Evolutionary conservation across 257 asterid genomes (phyloP).

Genomic region (Paraleonurus japonicus): DNA sequence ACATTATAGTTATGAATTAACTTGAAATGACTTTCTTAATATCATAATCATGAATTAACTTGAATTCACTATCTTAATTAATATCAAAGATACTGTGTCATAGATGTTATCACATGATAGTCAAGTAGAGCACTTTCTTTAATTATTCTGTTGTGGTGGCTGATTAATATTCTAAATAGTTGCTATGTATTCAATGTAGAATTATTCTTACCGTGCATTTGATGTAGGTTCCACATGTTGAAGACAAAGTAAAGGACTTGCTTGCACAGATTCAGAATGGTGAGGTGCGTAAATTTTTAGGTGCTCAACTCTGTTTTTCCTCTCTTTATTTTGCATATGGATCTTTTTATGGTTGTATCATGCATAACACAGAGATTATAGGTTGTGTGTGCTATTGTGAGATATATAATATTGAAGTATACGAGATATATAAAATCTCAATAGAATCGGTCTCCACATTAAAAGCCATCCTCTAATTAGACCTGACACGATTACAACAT

Average conservation of each 20-base stretch:
- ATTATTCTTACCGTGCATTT: conserved; percentile 13
- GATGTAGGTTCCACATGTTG: conserved; percentile 65
- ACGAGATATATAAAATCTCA: background rate
- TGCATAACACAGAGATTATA: background rate
- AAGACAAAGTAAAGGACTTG: conserved; percentile 66
- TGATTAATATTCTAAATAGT: background rate
- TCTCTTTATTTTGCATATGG: background rate
- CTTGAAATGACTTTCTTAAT: too few relatives aligned
- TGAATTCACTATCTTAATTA: background rate
- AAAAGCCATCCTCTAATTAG: background rate
- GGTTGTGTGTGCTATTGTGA: background rate
- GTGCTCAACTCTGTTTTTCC: conserved; percentile 3
- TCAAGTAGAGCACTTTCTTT: background rate
- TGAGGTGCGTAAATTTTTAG: conserved; percentile 49
- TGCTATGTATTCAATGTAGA: background rate
- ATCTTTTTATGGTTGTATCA: background rate
- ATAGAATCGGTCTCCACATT: background rate
- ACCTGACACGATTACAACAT: conserved; percentile 15
- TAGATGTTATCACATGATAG: background rate
- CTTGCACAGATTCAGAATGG: conserved; percentile 63
- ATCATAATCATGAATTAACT: background rate
- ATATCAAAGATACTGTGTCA: background rate
- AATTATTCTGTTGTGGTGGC: background rate
- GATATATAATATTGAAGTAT: background rate
- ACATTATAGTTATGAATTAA: too few relatives aligned